Percentiles rank a stretch among this genome's conserved stretches.
phyloP scores from a whole-genome alignment of 331 rosid genomes.

The Rhamnella rubrinervis region DNA sequence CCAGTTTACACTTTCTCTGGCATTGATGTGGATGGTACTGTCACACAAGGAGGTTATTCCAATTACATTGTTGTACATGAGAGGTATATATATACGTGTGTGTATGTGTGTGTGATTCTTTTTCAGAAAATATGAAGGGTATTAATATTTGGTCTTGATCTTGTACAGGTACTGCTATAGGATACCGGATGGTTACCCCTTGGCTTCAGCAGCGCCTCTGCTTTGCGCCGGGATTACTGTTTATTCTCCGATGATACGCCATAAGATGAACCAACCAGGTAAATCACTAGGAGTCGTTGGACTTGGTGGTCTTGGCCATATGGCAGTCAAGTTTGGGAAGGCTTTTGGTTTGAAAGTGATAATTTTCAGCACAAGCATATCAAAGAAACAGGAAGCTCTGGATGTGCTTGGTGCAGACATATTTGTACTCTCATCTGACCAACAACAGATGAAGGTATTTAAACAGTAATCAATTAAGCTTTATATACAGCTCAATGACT shows the following conservation, averaged over 20 bases:
- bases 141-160: constrained; percentile 2
- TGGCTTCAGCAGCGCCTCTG: constrained; percentile 82
- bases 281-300: constrained; percentile 86
- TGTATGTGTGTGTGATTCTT: neutral
- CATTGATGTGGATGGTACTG: constrained; percentile 60
- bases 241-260: constrained; percentile 76
- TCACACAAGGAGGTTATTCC: constrained; percentile 80
- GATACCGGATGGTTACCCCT: constrained; percentile 64
- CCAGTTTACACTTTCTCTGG: constrained; percentile 37
- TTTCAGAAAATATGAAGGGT: neutral
- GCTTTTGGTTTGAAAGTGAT: constrained; percentile 76
- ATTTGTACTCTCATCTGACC: constrained; percentile 64
- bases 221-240: constrained; percentile 90
- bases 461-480: neutral
- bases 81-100: constrained; percentile 34
- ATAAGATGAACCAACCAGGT: constrained; percentile 77
- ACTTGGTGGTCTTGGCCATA: constrained; percentile 90
- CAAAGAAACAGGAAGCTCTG: constrained; percentile 80
- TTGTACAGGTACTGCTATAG: constrained; percentile 57
- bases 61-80: constrained; percentile 55
- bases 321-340: constrained; percentile 86
- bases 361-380: constrained; percentile 67
- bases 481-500: neutral
- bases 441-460: constrained; percentile 54
- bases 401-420: constrained; percentile 65